Percentiles rank a stretch among this genome's conserved stretches.
phyloP scores from a whole-genome alignment of 1,284 basidiomycete species.

The Schizophyllum commune region DNA sequence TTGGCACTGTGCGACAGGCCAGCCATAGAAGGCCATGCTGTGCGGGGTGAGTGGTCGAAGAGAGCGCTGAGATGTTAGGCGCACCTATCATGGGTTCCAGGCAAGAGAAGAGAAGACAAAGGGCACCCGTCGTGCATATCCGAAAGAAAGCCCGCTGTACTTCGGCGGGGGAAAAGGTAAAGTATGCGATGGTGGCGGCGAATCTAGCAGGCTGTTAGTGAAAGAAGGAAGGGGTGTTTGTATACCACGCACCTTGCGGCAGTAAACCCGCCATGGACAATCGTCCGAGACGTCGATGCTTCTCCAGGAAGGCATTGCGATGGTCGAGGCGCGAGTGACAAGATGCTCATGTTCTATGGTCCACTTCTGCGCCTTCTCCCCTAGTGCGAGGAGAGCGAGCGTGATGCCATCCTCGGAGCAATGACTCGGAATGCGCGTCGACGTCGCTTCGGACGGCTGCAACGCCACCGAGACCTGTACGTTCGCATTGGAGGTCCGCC shows the following conservation, averaged over 20 bases:
- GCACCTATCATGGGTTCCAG: slow-evolving; percentile 70
- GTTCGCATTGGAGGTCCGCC: slow-evolving; percentile 7
- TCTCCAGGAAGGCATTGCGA: slow-evolving; percentile 35
- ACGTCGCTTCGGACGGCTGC: slow-evolving; percentile 17
- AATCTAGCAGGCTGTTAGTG: slow-evolving; percentile 21
- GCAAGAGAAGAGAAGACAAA: slow-evolving; percentile 66
- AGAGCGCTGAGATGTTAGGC: slow-evolving; percentile 16
- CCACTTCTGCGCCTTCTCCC: slow-evolving; percentile 18
- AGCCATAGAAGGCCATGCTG: slow-evolving; percentile 75
- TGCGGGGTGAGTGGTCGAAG: slow-evolving; percentile 2
- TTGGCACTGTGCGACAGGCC: slow-evolving; percentile 75
- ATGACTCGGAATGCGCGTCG: slow-evolving; percentile 12
- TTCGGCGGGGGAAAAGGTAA: slow-evolving; percentile 47
- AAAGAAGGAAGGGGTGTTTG: neutral
- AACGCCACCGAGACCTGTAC: slow-evolving; percentile 17
- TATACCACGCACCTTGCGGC: slow-evolving; percentile 35
- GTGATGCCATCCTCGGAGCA: slow-evolving; percentile 7
- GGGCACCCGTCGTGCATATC: slow-evolving; percentile 57
- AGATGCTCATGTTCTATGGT: slow-evolving; percentile 17
- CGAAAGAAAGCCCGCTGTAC: slow-evolving; percentile 54
- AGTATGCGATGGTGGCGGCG: slow-evolving; percentile 34
- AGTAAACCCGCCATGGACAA: slow-evolving; percentile 52
- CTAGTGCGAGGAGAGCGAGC: slow-evolving; percentile 1
- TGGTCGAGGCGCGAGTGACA: slow-evolving; percentile 11
- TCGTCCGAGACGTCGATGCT: slow-evolving; percentile 29